Percentiles rank a stretch among this genome's conserved stretches.
phyloP scores from a whole-genome alignment of 2,329 filamentous ascomycete species.

The Pseudocercospora eumusae region DNA sequence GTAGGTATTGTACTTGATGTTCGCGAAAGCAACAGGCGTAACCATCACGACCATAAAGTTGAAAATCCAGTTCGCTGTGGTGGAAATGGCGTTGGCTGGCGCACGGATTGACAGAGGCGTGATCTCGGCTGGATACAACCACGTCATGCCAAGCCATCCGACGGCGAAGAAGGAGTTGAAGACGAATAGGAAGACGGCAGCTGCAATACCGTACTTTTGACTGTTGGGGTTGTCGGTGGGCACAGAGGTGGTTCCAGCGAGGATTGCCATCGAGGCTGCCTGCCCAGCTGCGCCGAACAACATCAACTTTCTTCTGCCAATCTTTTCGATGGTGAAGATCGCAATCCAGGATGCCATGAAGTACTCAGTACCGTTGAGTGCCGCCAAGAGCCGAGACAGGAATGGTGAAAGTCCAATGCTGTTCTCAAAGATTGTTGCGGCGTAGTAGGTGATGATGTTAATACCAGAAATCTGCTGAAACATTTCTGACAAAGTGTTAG shows the following conservation, averaged over 20 bases:
- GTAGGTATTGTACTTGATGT: conserved; percentile 63
- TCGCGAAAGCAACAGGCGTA: conserved; percentile 59
- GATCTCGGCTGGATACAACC: conserved; percentile 37
- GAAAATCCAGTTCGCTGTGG: conserved; percentile 48
- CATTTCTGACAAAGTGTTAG: conserved; percentile 34
- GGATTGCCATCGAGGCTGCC: conserved; percentile 36
- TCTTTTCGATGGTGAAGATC: conserved; percentile 53
- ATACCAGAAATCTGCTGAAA: conserved; percentile 47
- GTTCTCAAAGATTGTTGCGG: conserved; percentile 56
- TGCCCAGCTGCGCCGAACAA: conserved; percentile 60
- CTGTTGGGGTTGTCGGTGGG: conserved; percentile 20
- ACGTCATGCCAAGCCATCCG: conserved; percentile 37
- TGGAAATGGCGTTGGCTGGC: conserved; percentile 45
- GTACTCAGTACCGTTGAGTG: conserved; percentile 57
- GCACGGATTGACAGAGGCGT: conserved; percentile 41
- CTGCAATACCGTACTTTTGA: conserved; percentile 40
- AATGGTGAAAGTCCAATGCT: conserved; percentile 55
- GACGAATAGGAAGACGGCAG: conserved; percentile 43
- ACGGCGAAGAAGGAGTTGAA: conserved; percentile 44
- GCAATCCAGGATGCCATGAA: conserved; percentile 54
- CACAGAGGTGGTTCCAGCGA: conserved; percentile 35
- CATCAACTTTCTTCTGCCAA: conserved; percentile 67
- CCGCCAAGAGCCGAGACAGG: conserved; percentile 53
- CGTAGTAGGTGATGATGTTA: conserved; percentile 38
- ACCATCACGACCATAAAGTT: conserved; percentile 54